Conservation (phyloP, 306 rosid species). For the Pueraria montana region DNA sequence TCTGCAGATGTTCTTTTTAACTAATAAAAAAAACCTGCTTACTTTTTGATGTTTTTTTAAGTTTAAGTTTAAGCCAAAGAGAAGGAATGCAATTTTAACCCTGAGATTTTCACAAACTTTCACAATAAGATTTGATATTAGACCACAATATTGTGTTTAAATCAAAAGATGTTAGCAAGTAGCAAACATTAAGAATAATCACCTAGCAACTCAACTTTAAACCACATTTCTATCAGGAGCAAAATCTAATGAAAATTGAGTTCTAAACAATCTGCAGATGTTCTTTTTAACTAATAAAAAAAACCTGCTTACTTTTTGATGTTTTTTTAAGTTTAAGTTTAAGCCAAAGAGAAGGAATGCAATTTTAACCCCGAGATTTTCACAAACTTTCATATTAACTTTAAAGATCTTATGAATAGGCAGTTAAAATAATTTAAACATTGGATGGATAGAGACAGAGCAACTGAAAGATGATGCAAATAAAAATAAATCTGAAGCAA, state of each 20-base stretch:
- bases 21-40: not conserved
- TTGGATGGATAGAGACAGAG: not conserved
- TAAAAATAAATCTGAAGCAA: slow-evolving; percentile 35
- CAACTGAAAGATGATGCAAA: slow-evolving; percentile 21
- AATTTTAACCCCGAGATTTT: not conserved
- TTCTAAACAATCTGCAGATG: not conserved
- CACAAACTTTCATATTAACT: not conserved
- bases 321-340: not conserved
- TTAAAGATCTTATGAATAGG: slow-evolving; percentile 5
- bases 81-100: slow-evolving; percentile 23
- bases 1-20: not conserved
- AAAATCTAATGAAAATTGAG: slow-evolving; percentile 27
- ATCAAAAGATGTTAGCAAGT: slow-evolving; percentile 23
- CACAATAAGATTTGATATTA: not conserved
- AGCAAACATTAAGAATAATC: slow-evolving; percentile 19
- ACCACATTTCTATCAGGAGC: slow-evolving; percentile 10
- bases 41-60: not conserved
- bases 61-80: slow-evolving; percentile 15
- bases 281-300: slow-evolving; percentile 5
- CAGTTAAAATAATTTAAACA: slow-evolving; percentile 13
- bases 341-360: slow-evolving; percentile 27
- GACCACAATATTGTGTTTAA: slow-evolving; percentile 7
- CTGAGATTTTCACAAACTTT: not conserved
- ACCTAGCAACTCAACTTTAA: not conserved
- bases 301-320: not conserved